Evolutionary conservation across 2,329 filamentous ascomycete species (phyloP), one percentile per base, ranked within the genome.

Genomic region (Fusarium sublunatum): DNA sequence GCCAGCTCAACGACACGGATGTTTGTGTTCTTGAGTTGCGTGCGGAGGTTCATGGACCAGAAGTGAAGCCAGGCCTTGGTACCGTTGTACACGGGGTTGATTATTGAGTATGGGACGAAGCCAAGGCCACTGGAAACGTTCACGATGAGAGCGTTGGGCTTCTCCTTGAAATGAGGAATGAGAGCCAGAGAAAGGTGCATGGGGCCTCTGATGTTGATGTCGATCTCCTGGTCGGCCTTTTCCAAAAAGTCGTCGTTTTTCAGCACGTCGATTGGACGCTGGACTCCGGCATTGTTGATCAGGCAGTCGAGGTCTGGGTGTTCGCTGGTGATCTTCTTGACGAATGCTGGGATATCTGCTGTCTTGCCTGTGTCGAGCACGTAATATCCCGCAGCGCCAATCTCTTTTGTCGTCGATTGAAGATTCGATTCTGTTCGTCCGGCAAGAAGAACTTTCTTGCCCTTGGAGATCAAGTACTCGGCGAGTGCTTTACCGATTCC

Each of bases 41-140:
- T 79, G 6, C 84, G 76, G 24, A 88, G 65, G 40, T 82, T 84
- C 78, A 86, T 81, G 25, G 74, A 81, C 78, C 81, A 86, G 70
- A 81, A 86, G 65, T 86, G 83, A 35, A 85, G 34, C 81, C 80
- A 87, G 0, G 83, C 82, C 65, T 88, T 88, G 3, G 83, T 86
- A 3, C 81, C 84, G 66, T 85, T 85, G 72, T 87, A 88, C 1
- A 86, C 81, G 0, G 83, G 84, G 64, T 85, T 87, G 61, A 86
- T 78, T 53, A 86, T 73, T 3, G 75, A 78, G 53, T 81, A 79
- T 0, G 85, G 84, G 0, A 82, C 72, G 58, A 80, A 86, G 4
- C 81, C 85, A 1, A 87, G 76, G 0, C 83, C 76, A 7, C 79
- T 84, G 1, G 81, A 82, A 2, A 87, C 79, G 60, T 87, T 87